Evolutionary conservation across 306 rosid species (phyloP).

Genomic region (Lathyrus sativus): DNA sequence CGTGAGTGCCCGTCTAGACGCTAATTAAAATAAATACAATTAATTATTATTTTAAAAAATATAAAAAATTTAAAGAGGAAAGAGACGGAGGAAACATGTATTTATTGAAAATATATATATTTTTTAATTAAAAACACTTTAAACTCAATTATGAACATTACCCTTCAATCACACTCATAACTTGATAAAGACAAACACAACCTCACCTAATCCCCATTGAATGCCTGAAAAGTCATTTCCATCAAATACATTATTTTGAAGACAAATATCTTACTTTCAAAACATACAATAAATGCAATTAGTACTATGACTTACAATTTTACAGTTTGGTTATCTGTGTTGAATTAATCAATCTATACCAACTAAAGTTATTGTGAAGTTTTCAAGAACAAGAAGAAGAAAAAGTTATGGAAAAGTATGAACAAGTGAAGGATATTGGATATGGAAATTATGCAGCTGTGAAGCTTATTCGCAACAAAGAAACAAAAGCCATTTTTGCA

Average conservation of each 20-base stretch:
- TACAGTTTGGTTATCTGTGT: slow-evolving; percentile 5
- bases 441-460: slow-evolving; percentile 60
- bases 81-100: too few species aligned
- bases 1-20: too few species aligned
- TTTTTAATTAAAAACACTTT: background rate
- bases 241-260: background rate
- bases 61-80: too few species aligned
- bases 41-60: too few species aligned
- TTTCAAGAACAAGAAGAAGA: background rate
- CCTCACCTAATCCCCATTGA: background rate
- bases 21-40: too few species aligned
- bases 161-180: background rate
- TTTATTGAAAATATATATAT: too few species aligned
- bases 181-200: background rate
- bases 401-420: slow-evolving; percentile 57
- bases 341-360: background rate
- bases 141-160: background rate
- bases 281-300: slow-evolving; percentile 1
- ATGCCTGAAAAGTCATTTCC: slow-evolving; percentile 13
- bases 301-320: too few species aligned
- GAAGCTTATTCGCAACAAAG: slow-evolving; percentile 55
- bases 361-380: background rate
- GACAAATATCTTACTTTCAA: background rate
- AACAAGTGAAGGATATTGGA: slow-evolving; percentile 57
- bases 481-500: slow-evolving; percentile 60